Percentiles rank a stretch among this genome's conserved stretches.
Conservation (phyloP, 1,284 basidiomycete species). For the Boletus mariae region DNA sequence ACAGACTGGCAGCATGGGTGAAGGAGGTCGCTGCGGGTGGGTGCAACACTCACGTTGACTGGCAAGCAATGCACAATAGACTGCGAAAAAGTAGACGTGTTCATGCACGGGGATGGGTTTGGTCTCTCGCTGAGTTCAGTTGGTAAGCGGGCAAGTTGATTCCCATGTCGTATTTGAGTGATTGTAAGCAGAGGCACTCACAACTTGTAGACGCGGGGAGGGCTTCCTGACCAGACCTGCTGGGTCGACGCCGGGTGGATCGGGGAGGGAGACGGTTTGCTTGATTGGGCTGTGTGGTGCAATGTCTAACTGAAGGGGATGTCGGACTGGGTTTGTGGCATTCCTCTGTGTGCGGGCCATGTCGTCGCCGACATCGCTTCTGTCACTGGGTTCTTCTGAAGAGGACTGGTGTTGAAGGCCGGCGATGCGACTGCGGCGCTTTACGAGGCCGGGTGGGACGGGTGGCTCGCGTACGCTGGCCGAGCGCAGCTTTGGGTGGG, state of each 20-base stretch:
- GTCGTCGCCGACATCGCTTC: constrained; percentile 23
- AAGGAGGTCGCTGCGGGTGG: background rate
- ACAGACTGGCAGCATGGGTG: constrained; percentile 15
- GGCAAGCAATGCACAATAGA: constrained; percentile 23
- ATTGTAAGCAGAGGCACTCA: constrained; percentile 27
- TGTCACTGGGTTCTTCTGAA: constrained; percentile 31
- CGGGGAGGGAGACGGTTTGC: constrained; percentile 13
- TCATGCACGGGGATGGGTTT: constrained; percentile 8
- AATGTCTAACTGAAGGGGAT: background rate
- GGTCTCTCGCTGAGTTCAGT: constrained; percentile 4
- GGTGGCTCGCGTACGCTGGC: constrained; percentile 29
- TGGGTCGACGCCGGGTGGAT: constrained; percentile 6
- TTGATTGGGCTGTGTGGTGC: constrained; percentile 2
- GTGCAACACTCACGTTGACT: constrained; percentile 23
- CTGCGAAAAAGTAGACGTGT: constrained; percentile 8
- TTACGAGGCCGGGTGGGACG: constrained; percentile 30
- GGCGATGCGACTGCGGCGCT: constrained; percentile 24
- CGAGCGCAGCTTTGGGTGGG: constrained; percentile 30
- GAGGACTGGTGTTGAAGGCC: constrained; percentile 26
- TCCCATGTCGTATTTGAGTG: constrained; percentile 11
- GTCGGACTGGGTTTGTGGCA: background rate
- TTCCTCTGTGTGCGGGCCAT: constrained; percentile 4
- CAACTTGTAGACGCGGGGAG: constrained; percentile 16
- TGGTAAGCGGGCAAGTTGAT: constrained; percentile 17
- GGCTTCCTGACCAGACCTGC: constrained; percentile 1